Evolutionary conservation across 495 filamentous ascomycete species (phyloP).

Genomic region (Penicillium maclennaniae): DNA sequence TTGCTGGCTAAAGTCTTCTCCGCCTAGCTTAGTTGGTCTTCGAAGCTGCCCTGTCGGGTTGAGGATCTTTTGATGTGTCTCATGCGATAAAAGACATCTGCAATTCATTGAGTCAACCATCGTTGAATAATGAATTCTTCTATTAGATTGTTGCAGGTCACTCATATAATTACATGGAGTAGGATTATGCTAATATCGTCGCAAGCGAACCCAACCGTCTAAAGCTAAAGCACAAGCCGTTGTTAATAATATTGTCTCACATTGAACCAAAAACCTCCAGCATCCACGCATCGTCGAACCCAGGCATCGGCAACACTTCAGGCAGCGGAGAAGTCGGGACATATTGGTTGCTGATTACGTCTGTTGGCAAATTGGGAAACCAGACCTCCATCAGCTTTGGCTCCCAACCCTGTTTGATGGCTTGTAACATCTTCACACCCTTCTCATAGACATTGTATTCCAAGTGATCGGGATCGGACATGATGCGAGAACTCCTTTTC

Average conservation of each 20-base stretch:
- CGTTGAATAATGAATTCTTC: no score
- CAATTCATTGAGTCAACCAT: not conserved
- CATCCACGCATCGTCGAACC: constrained; percentile 27
- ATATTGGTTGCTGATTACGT: constrained; percentile 2
- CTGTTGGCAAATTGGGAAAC: constrained; percentile 12
- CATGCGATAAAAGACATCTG: no score
- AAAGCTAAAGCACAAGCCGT: not conserved
- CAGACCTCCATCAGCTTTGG: constrained; percentile 25
- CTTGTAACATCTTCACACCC: constrained; percentile 17
- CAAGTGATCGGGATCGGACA: not conserved
- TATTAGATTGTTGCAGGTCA: no score
- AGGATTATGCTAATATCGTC: not conserved
- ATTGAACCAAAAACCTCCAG: constrained; percentile 22
- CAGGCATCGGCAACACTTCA: constrained; percentile 10
- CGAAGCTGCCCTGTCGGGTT: no score
- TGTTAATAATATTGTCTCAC: not conserved
- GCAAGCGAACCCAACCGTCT: not conserved
- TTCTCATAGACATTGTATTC: constrained; percentile 22
- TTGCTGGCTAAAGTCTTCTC: no score
- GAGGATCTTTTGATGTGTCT: no score
- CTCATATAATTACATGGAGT: not conserved
- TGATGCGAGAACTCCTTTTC: constrained; percentile 9
- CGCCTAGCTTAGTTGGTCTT: no score
- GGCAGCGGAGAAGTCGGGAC: constrained; percentile 5
- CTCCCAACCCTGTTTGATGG: constrained; percentile 23